Evolutionary conservation across 305 asterid genomes (phyloP).

Genomic region (Petunia hybrid): DNA sequence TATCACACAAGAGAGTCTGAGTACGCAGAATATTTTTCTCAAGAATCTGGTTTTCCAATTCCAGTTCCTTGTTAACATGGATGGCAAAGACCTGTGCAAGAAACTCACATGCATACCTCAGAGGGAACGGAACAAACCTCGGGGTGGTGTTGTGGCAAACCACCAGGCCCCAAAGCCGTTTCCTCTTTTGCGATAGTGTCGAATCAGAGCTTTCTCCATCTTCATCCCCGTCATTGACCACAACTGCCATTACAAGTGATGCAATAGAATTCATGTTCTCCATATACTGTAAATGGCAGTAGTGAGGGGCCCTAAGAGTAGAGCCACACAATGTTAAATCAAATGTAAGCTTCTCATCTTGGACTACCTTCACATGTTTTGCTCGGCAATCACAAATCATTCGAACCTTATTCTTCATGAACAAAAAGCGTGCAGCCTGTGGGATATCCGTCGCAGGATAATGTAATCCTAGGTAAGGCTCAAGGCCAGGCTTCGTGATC

Average conservation of each 20-base stretch:
- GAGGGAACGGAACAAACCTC: conserved; percentile 94
- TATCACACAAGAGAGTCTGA: conserved; percentile 90
- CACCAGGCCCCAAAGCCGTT: conserved; percentile 87
- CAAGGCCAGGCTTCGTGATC: conserved; percentile 81
- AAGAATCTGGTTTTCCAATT: conserved; percentile 73
- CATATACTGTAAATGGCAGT: conserved; percentile 93
- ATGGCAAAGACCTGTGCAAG: conserved; percentile 89
- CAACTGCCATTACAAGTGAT: conserved; percentile 90
- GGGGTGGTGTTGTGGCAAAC: conserved; percentile 92
- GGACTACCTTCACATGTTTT: conserved; percentile 79
- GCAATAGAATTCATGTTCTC: conserved; percentile 93
- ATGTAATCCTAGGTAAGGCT: conserved; percentile 88
- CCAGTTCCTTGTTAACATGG: conserved; percentile 91
- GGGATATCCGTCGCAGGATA: conserved; percentile 97
- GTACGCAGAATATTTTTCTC: conserved; percentile 93
- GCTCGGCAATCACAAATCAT: conserved; percentile 93
- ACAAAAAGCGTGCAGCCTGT: conserved; percentile 89
- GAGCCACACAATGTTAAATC: conserved; percentile 93
- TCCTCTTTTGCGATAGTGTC: conserved; percentile 62
- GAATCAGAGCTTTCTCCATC: conserved; percentile 58
- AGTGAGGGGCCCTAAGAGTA: conserved; percentile 87
- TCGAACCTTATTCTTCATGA: conserved; percentile 94
- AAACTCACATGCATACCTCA: conserved; percentile 96
- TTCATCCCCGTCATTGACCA: conserved; percentile 79
- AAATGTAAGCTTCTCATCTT: conserved; percentile 73